These are phyloP conservation scores for Lactarius deliciosus DNA, from an alignment of 768 basidiomycete genomes.

Conservation along the genomic window DNA sequence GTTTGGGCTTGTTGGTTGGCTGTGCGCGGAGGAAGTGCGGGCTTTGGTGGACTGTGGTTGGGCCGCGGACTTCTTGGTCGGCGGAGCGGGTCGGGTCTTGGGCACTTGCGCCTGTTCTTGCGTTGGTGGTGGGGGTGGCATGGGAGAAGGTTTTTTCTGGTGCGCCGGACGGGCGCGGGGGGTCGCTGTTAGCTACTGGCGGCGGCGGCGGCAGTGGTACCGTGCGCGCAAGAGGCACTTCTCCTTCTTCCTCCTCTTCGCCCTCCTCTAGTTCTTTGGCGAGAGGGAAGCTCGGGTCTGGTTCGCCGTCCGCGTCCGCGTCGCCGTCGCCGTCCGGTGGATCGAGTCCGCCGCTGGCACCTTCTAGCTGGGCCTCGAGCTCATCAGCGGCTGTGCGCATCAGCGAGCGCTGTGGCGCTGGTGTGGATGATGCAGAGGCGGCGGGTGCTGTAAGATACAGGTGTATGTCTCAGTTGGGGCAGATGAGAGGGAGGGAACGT, in stretches of 20 bases:
- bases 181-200: background rate
- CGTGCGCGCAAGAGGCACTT: slow-evolving; percentile 18
- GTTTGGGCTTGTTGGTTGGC: background rate
- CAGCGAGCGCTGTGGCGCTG: slow-evolving; percentile 16
- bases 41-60: slow-evolving; percentile 28
- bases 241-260: slow-evolving; percentile 25
- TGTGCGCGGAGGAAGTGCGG: slow-evolving; percentile 5
- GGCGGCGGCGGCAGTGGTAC: background rate
- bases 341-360: slow-evolving; percentile 9
- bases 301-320: slow-evolving; percentile 32
- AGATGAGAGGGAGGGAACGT: slow-evolving; percentile 8
- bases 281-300: slow-evolving; percentile 32
- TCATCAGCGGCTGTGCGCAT: slow-evolving; percentile 28
- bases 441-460: background rate
- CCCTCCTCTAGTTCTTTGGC: slow-evolving; percentile 7
- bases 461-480: background rate
- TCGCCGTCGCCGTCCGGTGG: slow-evolving; percentile 37
- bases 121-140: background rate
- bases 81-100: slow-evolving; percentile 11
- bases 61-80: slow-evolving; percentile 26
- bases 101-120: background rate
- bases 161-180: slow-evolving; percentile 11
- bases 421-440: slow-evolving; percentile 11
- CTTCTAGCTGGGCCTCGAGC: slow-evolving; percentile 34
- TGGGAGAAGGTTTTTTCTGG: background rate